Conservation (phyloP, 106 monocot genomes). For the Dendrobium huoshanense region DNA sequence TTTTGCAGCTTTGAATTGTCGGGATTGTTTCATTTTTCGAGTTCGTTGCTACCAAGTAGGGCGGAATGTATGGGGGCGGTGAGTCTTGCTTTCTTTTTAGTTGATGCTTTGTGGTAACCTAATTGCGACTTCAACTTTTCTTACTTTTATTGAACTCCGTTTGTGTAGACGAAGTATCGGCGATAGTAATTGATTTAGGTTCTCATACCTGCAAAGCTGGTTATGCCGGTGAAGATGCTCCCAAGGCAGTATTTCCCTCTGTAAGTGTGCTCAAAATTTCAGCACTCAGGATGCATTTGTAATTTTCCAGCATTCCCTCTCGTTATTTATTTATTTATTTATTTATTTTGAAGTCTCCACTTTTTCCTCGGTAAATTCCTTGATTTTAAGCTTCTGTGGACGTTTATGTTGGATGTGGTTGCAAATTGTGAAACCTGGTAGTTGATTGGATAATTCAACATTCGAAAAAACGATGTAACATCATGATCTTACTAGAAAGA, state of each 20-base stretch:
- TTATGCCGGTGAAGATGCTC: conserved; percentile 91
- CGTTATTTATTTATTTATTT: neutral
- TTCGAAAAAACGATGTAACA: too few relatives aligned
- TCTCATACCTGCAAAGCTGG: conserved; percentile 95
- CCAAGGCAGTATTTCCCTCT: conserved; percentile 96
- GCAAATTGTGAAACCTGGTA: too few relatives aligned
- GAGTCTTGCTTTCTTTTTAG: neutral
- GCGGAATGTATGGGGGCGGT: conserved; percentile 7
- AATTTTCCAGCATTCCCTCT: neutral
- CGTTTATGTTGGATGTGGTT: neutral
- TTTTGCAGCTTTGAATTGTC: neutral
- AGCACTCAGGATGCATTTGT: neutral
- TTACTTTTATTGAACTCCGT: neutral
- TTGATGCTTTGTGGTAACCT: neutral
- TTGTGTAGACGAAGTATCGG: conserved; percentile 78
- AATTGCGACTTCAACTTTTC: neutral
- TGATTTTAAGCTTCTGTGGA: neutral
- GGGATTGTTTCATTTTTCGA: neutral
- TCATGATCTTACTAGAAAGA: neutral
- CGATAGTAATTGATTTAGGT: conserved; percentile 88
- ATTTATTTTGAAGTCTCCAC: neutral
- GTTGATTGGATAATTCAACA: too few relatives aligned
- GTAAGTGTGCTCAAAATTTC: conserved; percentile 29
- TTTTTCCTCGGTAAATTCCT: neutral
- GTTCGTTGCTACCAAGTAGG: neutral